A percentile compares a stretch with the other conserved stretches of the same genome.
phyloP scores from a whole-genome alignment of 176 grass and related monocot species.

The Cocos nucifera region DNA sequence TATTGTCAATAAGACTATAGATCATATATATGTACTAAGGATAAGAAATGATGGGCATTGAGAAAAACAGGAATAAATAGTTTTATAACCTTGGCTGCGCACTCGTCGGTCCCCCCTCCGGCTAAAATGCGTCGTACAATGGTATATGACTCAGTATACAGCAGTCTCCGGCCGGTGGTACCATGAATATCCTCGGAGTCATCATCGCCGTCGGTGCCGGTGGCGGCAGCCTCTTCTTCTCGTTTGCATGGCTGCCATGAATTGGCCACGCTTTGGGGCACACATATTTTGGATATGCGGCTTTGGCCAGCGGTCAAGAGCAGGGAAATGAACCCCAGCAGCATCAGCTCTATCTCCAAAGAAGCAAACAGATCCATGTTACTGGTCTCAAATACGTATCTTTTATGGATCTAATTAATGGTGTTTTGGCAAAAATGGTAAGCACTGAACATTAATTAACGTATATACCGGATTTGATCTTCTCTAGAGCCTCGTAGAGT shows the following conservation, averaged over 20 bases:
- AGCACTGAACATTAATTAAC: too few species aligned
- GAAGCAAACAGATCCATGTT: too few species aligned
- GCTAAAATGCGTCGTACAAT: conserved; percentile 8
- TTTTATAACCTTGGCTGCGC: not conserved
- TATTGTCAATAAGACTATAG: too few species aligned
- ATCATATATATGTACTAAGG: too few species aligned
- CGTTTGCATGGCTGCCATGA: conserved; percentile 18
- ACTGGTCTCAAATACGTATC: too few species aligned
- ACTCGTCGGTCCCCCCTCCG: not conserved
- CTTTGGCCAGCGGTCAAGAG: not conserved
- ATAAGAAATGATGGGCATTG: too few species aligned
- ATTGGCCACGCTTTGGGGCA: not conserved
- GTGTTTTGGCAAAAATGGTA: too few species aligned
- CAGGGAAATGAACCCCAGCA: conserved; percentile 19
- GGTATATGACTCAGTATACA: not conserved
- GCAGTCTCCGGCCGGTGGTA: not conserved
- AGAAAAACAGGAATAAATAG: not conserved
- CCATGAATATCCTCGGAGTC: too few species aligned
- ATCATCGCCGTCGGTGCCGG: too few species aligned
- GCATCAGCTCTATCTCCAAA: conserved; percentile 5
- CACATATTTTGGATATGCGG: conserved; percentile 4
- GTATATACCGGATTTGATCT: conserved; percentile 12
- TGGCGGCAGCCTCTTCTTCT: not conserved
- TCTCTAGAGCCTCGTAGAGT: conserved; percentile 13
- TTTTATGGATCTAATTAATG: too few species aligned